These are phyloP conservation scores for Chlamydomonas reinhardtii DNA, from an alignment of 163 green algal genomes.

Conservation along the genomic window DNA sequence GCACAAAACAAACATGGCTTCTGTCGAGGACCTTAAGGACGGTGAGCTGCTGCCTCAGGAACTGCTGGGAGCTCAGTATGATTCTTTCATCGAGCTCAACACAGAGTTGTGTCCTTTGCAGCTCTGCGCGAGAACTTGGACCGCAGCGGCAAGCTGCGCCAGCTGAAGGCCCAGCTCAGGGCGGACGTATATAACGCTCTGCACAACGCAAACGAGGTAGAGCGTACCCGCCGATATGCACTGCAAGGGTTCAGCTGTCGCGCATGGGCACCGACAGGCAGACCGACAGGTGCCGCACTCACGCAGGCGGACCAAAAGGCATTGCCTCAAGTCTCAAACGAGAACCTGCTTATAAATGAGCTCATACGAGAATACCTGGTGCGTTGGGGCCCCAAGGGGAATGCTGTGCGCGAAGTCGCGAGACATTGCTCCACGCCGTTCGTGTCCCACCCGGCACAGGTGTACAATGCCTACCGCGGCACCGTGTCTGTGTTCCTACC, in stretches of 20 bases:
- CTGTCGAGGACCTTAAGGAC: slow-evolving; percentile 36
- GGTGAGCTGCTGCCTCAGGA: not conserved
- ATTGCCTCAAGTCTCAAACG: slow-evolving; percentile 39
- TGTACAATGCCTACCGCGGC: slow-evolving; percentile 53
- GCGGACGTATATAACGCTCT: slow-evolving; percentile 47
- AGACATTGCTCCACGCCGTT: not conserved
- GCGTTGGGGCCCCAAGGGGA: not conserved
- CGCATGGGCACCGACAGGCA: slow-evolving; percentile 46
- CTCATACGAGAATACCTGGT: slow-evolving; percentile 73
- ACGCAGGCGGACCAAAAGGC: slow-evolving; percentile 40
- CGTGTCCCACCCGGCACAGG: slow-evolving; percentile 31
- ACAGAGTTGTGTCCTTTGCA: no score
- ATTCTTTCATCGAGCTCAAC: no score
- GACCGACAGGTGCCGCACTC: slow-evolving; percentile 18
- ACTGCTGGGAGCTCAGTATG: no score
- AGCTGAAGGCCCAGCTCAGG: slow-evolving; percentile 50
- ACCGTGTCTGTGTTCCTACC: slow-evolving; percentile 49
- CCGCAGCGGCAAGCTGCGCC: slow-evolving; percentile 30
- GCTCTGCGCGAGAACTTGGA: slow-evolving; percentile 53
- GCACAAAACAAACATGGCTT: slow-evolving; percentile 1
- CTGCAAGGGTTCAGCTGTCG: slow-evolving; percentile 1
- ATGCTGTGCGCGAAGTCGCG: no score
- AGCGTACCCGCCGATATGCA: not conserved
- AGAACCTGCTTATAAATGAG: slow-evolving; percentile 73
- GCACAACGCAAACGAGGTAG: not conserved